A percentile compares a stretch with the other conserved stretches of the same genome.
phyloP scores from a whole-genome alignment of 352 stramenopile species.

The Globisporangium nodosum region DNA sequence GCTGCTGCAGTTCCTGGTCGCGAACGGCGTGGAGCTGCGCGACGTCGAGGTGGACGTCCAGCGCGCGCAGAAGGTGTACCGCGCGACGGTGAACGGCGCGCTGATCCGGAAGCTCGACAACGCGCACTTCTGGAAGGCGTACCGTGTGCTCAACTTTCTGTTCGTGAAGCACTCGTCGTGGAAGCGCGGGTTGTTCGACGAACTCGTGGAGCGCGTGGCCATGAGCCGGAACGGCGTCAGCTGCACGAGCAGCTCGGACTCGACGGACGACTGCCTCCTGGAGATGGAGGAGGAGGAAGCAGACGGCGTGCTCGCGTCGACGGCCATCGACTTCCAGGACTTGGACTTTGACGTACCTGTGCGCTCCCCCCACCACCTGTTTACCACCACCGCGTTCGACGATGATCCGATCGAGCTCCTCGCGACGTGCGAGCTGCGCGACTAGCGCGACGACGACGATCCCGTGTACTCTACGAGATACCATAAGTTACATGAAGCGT shows the following conservation, averaged over 20 bases:
- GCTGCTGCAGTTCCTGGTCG: constrained; percentile 91
- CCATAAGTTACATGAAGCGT: too few species aligned
- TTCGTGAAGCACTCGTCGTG: constrained; percentile 70
- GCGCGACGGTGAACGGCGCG: constrained; percentile 65
- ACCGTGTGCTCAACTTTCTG: constrained; percentile 69
- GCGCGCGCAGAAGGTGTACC: constrained; percentile 94
- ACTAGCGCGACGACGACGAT: constrained; percentile 5
- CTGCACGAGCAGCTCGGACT: constrained; percentile 29
- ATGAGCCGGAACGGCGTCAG: constrained; percentile 35
- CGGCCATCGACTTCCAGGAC: constrained; percentile 13
- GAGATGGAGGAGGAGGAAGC: constrained; percentile 43
- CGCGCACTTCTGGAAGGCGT: constrained; percentile 81
- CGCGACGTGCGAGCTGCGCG: constrained; percentile 24
- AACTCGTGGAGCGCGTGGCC: constrained; percentile 64
- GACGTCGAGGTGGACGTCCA: constrained; percentile 94
- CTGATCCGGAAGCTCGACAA: constrained; percentile 81
- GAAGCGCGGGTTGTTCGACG: constrained; percentile 72
- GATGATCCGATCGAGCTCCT: constrained; percentile 29
- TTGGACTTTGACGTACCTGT: constrained; percentile 4
- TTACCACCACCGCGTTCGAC: constrained; percentile 18
- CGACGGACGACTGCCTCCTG: constrained; percentile 42
- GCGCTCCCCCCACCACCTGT: background rate
- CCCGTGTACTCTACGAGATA: too few species aligned
- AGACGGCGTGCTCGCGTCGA: constrained; percentile 18
- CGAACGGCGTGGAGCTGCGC: constrained; percentile 86